These are phyloP conservation scores for Psidium guajava DNA, from an alignment of 345 rosid genomes.

Conservation along the genomic window DNA sequence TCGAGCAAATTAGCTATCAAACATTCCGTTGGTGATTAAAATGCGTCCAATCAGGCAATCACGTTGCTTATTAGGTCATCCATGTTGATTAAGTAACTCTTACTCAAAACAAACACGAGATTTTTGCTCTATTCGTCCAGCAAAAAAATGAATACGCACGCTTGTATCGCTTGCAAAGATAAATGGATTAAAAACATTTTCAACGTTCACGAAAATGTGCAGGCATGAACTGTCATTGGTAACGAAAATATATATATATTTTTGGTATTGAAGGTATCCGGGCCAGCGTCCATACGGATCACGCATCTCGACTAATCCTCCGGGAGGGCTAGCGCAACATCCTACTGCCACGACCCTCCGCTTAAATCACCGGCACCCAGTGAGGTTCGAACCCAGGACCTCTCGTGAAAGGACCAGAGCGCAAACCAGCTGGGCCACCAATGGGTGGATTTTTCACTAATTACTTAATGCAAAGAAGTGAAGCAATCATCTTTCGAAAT, in stretches of 20 bases:
- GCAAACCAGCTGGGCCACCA: too few species aligned
- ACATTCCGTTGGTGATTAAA: background rate
- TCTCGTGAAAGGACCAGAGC: too few species aligned
- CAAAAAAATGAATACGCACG: accelerated
- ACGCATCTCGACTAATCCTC: too few species aligned
- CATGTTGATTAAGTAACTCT: background rate
- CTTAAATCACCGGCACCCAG: too few species aligned
- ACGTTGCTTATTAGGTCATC: background rate
- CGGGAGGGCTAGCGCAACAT: too few species aligned
- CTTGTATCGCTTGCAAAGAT: background rate
- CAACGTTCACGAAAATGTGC: too few species aligned
- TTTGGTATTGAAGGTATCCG: too few species aligned
- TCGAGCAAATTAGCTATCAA: background rate
- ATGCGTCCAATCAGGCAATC: background rate
- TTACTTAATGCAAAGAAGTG: background rate
- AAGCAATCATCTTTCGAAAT: accelerated
- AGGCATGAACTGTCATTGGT: background rate
- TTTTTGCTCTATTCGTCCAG: accelerated
- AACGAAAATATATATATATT: too few species aligned
- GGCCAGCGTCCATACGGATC: too few species aligned
- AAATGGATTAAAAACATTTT: too few species aligned
- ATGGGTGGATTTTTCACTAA: background rate
- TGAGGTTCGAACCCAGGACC: too few species aligned
- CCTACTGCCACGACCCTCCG: too few species aligned
- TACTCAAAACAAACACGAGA: background rate